Percentiles rank a stretch among this genome's conserved stretches.
These are phyloP conservation scores for Setaria italica DNA, from an alignment of 202 grass and related monocot species.

Conservation along the genomic window DNA sequence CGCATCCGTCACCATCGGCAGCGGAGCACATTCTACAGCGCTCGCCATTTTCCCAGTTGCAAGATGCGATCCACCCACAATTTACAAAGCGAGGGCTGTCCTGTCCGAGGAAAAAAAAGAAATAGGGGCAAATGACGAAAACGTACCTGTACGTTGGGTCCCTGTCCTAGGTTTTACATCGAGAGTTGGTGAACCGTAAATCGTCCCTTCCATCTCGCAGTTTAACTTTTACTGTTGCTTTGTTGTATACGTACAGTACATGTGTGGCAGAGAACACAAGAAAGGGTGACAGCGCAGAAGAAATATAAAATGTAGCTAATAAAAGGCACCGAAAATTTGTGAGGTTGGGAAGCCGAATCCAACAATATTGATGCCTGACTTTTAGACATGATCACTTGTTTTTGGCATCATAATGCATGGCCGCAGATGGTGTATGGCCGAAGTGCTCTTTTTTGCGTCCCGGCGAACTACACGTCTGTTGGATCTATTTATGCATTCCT, in stretches of 20 bases:
- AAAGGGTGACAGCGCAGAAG: no score
- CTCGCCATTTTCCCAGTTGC: background rate
- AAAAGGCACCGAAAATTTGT: no score
- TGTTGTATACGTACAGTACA: no score
- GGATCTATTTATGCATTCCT: background rate
- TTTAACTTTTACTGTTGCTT: no score
- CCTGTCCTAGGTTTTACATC: background rate
- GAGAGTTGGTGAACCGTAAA: background rate
- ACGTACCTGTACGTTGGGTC: background rate
- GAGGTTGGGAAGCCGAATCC: background rate
- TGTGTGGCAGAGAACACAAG: no score
- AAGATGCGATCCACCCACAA: conserved; percentile 21
- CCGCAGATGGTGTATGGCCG: background rate
- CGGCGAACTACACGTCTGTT: background rate
- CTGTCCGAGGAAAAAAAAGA: background rate
- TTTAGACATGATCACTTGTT: background rate
- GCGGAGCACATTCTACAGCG: background rate
- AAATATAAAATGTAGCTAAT: no score
- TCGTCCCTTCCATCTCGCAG: no score
- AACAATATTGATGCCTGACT: background rate
- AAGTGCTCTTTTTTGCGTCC: background rate
- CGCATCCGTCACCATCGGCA: conserved; percentile 19
- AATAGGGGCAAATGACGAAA: background rate
- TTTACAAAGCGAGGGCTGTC: conserved; percentile 35
- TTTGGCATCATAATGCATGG: background rate